A percentile compares a stretch with the other conserved stretches of the same genome.
Evolutionary conservation across 1,284 basidiomycete genomes (phyloP).

Genomic region (Termitomyces sp.): DNA sequence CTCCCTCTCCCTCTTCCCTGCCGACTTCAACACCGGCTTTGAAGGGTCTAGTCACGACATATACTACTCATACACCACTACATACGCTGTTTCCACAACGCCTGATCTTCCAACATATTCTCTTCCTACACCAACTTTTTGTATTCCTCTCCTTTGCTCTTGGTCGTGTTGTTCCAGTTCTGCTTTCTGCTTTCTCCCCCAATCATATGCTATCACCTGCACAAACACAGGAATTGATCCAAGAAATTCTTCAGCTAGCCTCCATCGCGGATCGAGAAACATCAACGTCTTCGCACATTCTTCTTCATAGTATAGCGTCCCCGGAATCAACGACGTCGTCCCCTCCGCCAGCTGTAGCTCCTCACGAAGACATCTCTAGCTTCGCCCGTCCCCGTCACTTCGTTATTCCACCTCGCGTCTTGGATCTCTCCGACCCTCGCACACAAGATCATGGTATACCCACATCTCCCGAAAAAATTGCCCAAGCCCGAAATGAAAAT

Average conservation of each 20-base stretch:
- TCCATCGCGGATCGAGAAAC: constrained; percentile 40
- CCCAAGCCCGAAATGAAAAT: constrained; percentile 7
- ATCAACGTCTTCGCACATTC: constrained; percentile 26
- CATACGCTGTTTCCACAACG: constrained; percentile 55
- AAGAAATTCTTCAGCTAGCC: constrained; percentile 23
- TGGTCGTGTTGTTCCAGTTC: constrained; percentile 42
- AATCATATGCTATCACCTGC: constrained; percentile 46
- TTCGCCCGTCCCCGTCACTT: constrained; percentile 18
- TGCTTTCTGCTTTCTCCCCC: constrained; percentile 34
- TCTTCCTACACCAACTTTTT: constrained; percentile 74
- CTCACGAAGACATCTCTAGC: constrained; percentile 19
- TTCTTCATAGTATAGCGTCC: constrained; percentile 14
- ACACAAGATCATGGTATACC: constrained; percentile 12
- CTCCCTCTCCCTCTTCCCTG: constrained; percentile 39
- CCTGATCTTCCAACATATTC: constrained; percentile 67
- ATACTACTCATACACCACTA: constrained; percentile 33
- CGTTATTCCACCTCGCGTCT: constrained; percentile 10
- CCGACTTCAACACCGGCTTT: constrained; percentile 13
- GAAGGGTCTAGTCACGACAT: constrained; percentile 17
- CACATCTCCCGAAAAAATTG: constrained; percentile 1
- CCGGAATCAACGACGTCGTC: constrained; percentile 8
- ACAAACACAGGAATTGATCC: constrained; percentile 30
- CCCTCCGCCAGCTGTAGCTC: constrained; percentile 22
- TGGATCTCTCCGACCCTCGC: constrained; percentile 20
- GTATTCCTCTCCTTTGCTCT: constrained; percentile 68